Evolutionary conservation across 495 filamentous ascomycete species (phyloP), one percentile per base, ranked within the genome.

Genomic region (Thozetella sp.): DNA sequence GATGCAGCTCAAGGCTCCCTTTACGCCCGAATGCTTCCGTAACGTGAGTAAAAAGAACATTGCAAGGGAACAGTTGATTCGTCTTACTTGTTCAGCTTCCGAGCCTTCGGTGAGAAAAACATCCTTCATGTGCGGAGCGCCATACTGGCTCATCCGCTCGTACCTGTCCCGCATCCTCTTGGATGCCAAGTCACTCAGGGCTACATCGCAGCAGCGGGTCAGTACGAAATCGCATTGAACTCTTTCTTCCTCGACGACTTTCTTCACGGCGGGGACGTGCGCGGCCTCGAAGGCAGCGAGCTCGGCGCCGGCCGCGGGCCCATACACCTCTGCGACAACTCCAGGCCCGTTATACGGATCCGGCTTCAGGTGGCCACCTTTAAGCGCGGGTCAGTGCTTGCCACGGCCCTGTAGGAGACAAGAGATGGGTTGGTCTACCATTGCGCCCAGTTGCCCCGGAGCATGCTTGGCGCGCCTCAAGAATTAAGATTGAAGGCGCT

Each of bases 321-420:
- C 78, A 0, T 73, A 63, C 2, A 67, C 61, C 45, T 65, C 59
- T 26, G 68, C 63, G 60, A 79, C 71, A 19, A 68, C 62, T 13
- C 75, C 65, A 37, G 82, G 76, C 20, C 68, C 68, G 1, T 77
- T 77, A 63, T 83, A 85, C n/a, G 72, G 72, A 13, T 80, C 79
- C 3, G 75, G 76, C 57, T 83, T 81, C 10, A 81, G 79, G 52
- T 84, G 81, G 10, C 81, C 82, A 20, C 80, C 75, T 75, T 25
- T 37, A 58, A 46, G 22, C 2, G 9, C 22, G 2, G 13, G 37
- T 37, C 15, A 37, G 30, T 15, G 6, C 6, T 6, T 37, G 30
- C 30, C 30, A 15, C n/a, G n/a, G n/a, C n/a, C n/a, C n/a, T n/a
- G n/a, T n/a, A n/a, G 30, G 6, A 6, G 15, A 37, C 30, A 37